Evolutionary conservation across 2,329 filamentous ascomycete genomes (phyloP).

Genomic region (Aphanocladium album): DNA sequence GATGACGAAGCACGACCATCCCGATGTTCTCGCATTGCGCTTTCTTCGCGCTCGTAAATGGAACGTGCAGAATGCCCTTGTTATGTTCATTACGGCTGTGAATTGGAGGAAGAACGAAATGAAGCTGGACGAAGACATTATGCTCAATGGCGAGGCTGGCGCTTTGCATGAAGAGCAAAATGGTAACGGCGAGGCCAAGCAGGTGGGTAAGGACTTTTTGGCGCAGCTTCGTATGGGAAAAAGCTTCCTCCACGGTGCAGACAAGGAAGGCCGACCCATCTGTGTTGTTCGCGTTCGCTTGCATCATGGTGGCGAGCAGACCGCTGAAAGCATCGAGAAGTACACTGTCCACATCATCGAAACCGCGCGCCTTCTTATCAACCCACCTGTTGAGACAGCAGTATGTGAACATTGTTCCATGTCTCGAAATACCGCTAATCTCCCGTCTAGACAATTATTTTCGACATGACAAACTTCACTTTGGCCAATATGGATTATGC

Average conservation of each 20-base stretch:
- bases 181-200: conserved; percentile 57
- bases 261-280: conserved; percentile 80
- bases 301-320: conserved; percentile 78
- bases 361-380: conserved; percentile 78
- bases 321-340: conserved; percentile 73
- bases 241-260: conserved; percentile 82
- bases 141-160: conserved; percentile 66
- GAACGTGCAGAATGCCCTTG: conserved; percentile 86
- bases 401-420: conserved; percentile 50
- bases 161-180: conserved; percentile 56
- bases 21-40: conserved; percentile 75
- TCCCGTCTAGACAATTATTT: conserved; percentile 68
- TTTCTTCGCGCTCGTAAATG: conserved; percentile 90
- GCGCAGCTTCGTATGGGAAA: conserved; percentile 84
- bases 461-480: conserved; percentile 93
- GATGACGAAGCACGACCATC: conserved; percentile 94
- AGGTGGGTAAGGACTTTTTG: conserved; percentile 70
- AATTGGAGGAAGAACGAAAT: conserved; percentile 82
- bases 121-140: conserved; percentile 85
- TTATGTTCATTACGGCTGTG: conserved; percentile 94
- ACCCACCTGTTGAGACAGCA: conserved; percentile 80
- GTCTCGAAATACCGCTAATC: conserved; percentile 18
- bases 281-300: conserved; percentile 79
- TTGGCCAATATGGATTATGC: conserved; percentile 98
- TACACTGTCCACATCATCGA: conserved; percentile 95